phyloP scores from a whole-genome alignment of 805 yeast species.

The Starmera pachycereana region DNA sequence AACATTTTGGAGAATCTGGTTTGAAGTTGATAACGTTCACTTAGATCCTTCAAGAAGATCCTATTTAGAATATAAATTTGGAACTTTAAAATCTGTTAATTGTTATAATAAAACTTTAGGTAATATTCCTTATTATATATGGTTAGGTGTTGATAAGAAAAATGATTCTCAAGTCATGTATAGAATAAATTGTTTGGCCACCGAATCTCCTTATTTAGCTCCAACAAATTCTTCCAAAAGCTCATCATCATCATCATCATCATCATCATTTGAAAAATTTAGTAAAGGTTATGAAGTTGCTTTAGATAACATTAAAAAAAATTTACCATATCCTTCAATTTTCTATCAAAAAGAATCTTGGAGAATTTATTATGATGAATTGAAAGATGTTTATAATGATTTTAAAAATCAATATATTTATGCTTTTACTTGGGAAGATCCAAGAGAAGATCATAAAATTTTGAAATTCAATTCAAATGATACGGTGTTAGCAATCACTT shows the following conservation, averaged over 20 bases:
- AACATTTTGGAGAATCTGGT: slow-evolving; percentile 83
- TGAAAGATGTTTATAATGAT: slow-evolving; percentile 55
- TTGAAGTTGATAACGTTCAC: slow-evolving; percentile 73
- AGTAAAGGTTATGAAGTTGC: slow-evolving; percentile 79
- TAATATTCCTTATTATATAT: slow-evolving; percentile 70
- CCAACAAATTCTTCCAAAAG: slow-evolving; percentile 29
- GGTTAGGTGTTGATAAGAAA: slow-evolving; percentile 67
- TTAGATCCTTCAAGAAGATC: slow-evolving; percentile 76
- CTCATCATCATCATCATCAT: slow-evolving; percentile 1
- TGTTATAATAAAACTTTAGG: slow-evolving; percentile 57
- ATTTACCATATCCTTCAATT: slow-evolving; percentile 69
- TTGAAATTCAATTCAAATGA: slow-evolving; percentile 52
- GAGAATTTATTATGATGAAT: slow-evolving; percentile 73
- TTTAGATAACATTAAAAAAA: slow-evolving; percentile 44
- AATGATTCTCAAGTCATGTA: slow-evolving; percentile 38
- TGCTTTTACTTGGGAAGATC: slow-evolving; percentile 90
- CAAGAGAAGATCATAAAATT: slow-evolving; percentile 65
- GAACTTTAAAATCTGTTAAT: slow-evolving; percentile 69
- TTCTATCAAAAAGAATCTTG: slow-evolving; percentile 71
- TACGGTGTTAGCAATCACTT: slow-evolving; percentile 72
- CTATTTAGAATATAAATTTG: slow-evolving; percentile 73
- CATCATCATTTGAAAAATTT: slow-evolving; percentile 23
- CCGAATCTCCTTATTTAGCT: slow-evolving; percentile 74
- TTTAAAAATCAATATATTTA: slow-evolving; percentile 74
- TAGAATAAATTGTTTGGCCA: slow-evolving; percentile 59